Evolutionary conservation across 73 alveolate species (phyloP), one percentile per base, ranked within the genome.

Genomic region (Paramecium tetraurelia): DNA sequence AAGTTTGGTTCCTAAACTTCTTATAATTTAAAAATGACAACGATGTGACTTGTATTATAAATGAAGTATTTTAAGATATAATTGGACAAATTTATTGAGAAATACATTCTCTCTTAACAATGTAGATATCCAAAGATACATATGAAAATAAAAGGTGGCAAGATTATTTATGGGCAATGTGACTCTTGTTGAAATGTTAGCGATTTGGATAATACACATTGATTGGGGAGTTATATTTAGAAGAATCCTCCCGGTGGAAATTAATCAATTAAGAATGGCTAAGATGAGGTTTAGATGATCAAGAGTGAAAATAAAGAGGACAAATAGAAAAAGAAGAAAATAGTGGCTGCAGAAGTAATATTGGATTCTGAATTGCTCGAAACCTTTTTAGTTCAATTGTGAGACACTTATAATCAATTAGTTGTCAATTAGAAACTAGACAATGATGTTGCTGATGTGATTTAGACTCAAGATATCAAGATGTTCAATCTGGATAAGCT

Each of bases 81-180:
- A 8, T 93, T 96, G 11, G 99, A 96, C 76, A 93, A 94, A 57
- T 96, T 96, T 84, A 96, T 96, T 92, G 96, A 94, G 92, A 96
- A 96, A 86, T 96, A 86, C 80, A 75, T 96, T 59, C 92, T 96
- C 24, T 96, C 98, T 69, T 92, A 92, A 18, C 94, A 93, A 77
- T 96, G 99, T 93, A 95, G 93, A 69, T 92, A 86, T 75, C 99
- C 99, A 33, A 98, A 96, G 86, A 95, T 95, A 35, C 48, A 95
- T 22, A 84, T 96, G 88, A 86, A 86, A 86, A 59, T 94, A 14
- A 92, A 93, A 40, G 85, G 94, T 50, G 93, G 92, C 53, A 72
- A 69, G 77, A 33, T 63, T 2, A 93, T 96, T 10, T 35, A 85
- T 43, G 93, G 98, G 24, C 69, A 69, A 33, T 96, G 99, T 92